A percentile compares a stretch with the other conserved stretches of the same genome.
These are phyloP conservation scores for Scutellaria baicalensis DNA, from an alignment of 257 asterid genomes.

Conservation along the genomic window DNA sequence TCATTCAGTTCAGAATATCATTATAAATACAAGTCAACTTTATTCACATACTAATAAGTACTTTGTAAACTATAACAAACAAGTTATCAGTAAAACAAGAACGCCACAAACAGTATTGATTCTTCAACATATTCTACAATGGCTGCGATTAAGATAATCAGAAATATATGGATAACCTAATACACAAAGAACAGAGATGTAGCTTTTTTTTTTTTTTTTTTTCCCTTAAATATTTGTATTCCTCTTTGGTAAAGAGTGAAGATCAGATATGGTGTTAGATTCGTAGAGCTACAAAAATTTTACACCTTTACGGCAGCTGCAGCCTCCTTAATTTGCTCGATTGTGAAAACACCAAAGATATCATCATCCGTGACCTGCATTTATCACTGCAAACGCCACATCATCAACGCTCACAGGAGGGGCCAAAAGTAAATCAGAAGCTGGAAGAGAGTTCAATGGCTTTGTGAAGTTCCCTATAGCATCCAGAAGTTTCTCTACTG, in stretches of 20 bases:
- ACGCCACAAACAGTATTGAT: not conserved
- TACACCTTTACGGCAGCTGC: slow-evolving; percentile 43
- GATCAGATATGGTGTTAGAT: not conserved
- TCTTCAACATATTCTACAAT: not conserved
- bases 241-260: too few relatives aligned
- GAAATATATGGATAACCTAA: not conserved
- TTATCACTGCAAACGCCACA: slow-evolving; percentile 73
- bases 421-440: slow-evolving; percentile 79
- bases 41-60: not conserved
- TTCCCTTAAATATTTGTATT: too few relatives aligned
- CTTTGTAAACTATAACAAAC: not conserved
- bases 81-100: not conserved
- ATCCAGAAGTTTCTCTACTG: slow-evolving; percentile 58
- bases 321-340: slow-evolving; percentile 93
- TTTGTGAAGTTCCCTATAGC: slow-evolving; percentile 58
- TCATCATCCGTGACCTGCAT: slow-evolving; percentile 70
- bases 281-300: not conserved
- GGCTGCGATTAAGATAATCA: not conserved
- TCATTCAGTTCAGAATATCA: not conserved
- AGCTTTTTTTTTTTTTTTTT: too few relatives aligned
- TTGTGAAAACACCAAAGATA: slow-evolving; percentile 79
- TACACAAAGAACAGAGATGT: not conserved
- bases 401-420: slow-evolving; percentile 91
- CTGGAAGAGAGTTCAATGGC: slow-evolving; percentile 83
- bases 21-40: not conserved